Conservation (phyloP, 2,329 filamentous ascomycete genomes). For the Fusarium beomiforme region DNA sequence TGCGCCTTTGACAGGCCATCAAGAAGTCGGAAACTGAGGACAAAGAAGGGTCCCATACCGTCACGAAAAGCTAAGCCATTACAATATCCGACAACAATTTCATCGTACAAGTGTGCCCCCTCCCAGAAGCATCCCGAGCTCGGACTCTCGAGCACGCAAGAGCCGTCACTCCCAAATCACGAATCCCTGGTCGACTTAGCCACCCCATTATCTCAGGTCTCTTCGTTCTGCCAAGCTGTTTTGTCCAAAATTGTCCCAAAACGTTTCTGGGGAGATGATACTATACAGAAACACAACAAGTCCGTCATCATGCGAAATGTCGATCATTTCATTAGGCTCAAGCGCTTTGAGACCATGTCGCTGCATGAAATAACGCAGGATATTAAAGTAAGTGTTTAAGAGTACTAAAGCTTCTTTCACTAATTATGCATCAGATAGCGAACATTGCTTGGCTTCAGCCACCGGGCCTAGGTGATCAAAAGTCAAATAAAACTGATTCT, state of each 20-base stretch:
- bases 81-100: background rate
- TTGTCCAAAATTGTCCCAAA: slow-evolving; percentile 77
- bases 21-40: slow-evolving; percentile 1
- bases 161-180: slow-evolving; percentile 12
- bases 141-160: slow-evolving; percentile 3
- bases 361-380: slow-evolving; percentile 81
- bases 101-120: slow-evolving; percentile 21
- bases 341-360: slow-evolving; percentile 82
- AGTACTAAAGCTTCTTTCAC: background rate
- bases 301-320: slow-evolving; percentile 70
- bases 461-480: slow-evolving; percentile 58
- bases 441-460: slow-evolving; percentile 78
- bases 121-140: slow-evolving; percentile 16
- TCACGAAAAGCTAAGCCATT: slow-evolving; percentile 1
- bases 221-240: slow-evolving; percentile 85
- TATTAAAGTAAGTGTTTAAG: slow-evolving; percentile 68
- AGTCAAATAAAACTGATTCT: slow-evolving; percentile 75
- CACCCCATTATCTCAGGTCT: slow-evolving; percentile 74
- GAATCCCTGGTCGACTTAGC: slow-evolving; percentile 72
- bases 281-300: slow-evolving; percentile 68
- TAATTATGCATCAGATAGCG: slow-evolving; percentile 61
- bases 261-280: slow-evolving; percentile 75
- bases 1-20: slow-evolving; percentile 41
- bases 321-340: slow-evolving; percentile 79
- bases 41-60: slow-evolving; percentile 1